Evolutionary conservation across 805 yeast genomes (phyloP), one percentile per base, ranked within the genome.

Genomic region (Yamadazyma akitaensis): DNA sequence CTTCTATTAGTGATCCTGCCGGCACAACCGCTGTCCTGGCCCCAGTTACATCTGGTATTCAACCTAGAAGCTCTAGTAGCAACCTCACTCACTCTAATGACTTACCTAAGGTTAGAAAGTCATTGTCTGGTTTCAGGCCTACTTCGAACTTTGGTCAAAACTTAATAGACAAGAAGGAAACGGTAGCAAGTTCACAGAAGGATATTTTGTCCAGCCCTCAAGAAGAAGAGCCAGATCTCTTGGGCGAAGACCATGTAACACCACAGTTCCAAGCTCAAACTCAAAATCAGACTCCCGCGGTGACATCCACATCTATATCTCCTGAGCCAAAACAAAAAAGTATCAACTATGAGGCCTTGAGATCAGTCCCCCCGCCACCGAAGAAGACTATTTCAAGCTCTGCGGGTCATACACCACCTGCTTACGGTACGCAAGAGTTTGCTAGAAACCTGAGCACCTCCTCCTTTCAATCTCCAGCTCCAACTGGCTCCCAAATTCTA

Each of bases 121-220:
- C 55, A 16, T 56, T 70, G 59, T 51, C 72, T 51, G 58, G 76
- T 49, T 92, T 91, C 67, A 85, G 80, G 44, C 97, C 97, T 31
- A 76, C 90, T 14, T 89, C 97, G 0, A 67, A 77, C 10, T 92
- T 91, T 72, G 98, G 98, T 28, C 96, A 86, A 66, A 76, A 77
- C 31, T 73, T 91, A 44, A 58, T 75, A 44, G 57, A 61, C 6
- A 62, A 65, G 37, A 63, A 60, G 34, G 51, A 28, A 4, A 21
- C 43, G 5, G 12, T 28, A 11, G 10, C 32, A 28, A 28, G 10
- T 28, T 13, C 32, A 12, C 32, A 28, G n/a, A 28, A 28, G n/a
- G 32, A 28, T 5, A 5, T 11, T 28, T 28, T 28, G 9, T 21
- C 34, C 11, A 49, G 9, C 53, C 46, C 40, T 7, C 58, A 50